Base-by-base conservation (phyloP, 1,284 basidiomycete species). In the Apiotrichum mycotoxinovorans region DNA sequence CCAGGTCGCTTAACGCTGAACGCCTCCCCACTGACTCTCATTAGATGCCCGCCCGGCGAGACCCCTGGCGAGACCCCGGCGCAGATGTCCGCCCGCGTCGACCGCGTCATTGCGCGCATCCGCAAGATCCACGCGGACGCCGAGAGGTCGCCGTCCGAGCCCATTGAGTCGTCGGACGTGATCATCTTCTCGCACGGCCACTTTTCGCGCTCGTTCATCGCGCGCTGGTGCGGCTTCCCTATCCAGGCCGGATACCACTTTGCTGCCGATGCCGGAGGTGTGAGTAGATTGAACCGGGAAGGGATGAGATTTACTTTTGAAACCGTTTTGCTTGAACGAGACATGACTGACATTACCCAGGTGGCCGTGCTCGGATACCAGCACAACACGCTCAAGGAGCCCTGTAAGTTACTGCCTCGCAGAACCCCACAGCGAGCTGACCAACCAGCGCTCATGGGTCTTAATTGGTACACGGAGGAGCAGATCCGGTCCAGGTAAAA, bases 201-300 rank as follows among this genome's bases (percentile, higher is more conserved):
- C 74, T 92, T 94, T 75, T 89, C 85, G 56, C 85, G 92, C 55
- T 84, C 86, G 56, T 82, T 95, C 63, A 87, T 95, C 48, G 73
- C 75, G 22, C 67, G 77, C 51, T 79, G 77, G 77, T 78, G 76
- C 53, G 68, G 67, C 45, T 63, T 77, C 41, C 76, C 77, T n/a
- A 57, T 79, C 26, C 49, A 61, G 26, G 72, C 74, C 12, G 77
- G 77, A 11, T 78, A 77, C 57, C 72, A 79, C 61, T 76, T 79
- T 53, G 64, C 71, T 14, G 70, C 74, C 2, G 77, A 77, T 46
- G 68, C 77, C 14, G 76, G 75, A 55, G 73, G 75, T 18, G 67
- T 77, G 52, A 66, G 70, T 66, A 0, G 1, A 40, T n/a, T 18
- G 27, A 9, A 14, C 5, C 4, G 37, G 15, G 46, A 33, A 17